These are phyloP conservation scores for Malassezia slooffiae DNA, from an alignment of 1,284 basidiomycete species.

Conservation along the genomic window DNA sequence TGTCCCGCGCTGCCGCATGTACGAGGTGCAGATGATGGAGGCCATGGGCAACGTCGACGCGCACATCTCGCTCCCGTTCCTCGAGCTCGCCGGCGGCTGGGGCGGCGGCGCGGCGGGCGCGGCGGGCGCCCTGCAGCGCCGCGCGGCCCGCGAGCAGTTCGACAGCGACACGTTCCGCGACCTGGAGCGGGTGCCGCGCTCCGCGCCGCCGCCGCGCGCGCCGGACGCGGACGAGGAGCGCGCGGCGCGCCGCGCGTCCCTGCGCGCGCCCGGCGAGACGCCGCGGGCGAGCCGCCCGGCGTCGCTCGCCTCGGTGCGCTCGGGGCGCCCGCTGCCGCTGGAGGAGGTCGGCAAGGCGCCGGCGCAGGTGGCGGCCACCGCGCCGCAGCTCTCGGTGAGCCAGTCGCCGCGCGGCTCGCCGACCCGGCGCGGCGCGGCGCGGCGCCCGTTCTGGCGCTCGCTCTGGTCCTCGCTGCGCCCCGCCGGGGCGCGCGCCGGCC, in stretches of 20 bases:
- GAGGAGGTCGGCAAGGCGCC: conserved; percentile 12
- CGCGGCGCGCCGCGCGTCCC: no score
- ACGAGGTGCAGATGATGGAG: conserved; percentile 44
- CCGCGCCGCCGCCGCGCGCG: not conserved
- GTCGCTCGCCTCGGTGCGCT: not conserved
- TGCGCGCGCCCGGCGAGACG: no score
- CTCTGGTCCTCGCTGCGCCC: no score
- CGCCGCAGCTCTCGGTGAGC: no score
- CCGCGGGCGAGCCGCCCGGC: not conserved
- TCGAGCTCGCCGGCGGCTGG: conserved; percentile 26
- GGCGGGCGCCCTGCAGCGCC: conserved; percentile 12
- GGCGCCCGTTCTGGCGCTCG: no score
- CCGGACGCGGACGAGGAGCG: no score
- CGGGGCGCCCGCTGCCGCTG: not conserved
- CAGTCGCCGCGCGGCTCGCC: conserved; percentile 9
- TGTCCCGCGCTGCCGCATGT: conserved; percentile 45
- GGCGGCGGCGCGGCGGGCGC: not conserved
- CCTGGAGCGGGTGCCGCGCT: conserved; percentile 12
- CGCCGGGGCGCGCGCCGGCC: no score
- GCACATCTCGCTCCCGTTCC: conserved; percentile 38
- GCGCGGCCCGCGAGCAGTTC: conserved; percentile 32
- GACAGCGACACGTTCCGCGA: conserved; percentile 33
- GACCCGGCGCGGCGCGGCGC: not conserved
- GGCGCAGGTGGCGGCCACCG: conserved; percentile 8
- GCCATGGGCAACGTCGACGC: conserved; percentile 42